phyloP scores from a whole-genome alignment of 2,329 filamentous ascomycete species.

The Apiospora phragmitis region DNA sequence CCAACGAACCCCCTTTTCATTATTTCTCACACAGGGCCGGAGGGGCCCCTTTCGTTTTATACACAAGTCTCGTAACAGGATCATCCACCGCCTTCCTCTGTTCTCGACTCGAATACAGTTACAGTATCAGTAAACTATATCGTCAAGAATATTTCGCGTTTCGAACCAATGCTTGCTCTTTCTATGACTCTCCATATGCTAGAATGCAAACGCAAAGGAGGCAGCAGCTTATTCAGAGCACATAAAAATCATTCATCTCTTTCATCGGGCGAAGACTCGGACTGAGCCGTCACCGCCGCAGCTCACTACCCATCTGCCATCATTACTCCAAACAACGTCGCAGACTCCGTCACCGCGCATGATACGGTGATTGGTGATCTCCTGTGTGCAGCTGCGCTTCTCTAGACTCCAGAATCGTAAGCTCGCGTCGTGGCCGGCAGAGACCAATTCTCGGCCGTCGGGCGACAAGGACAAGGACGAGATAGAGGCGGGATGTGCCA shows the following conservation, averaged over 20 bases:
- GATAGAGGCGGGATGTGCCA: conserved; percentile 91
- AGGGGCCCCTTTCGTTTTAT: neutral
- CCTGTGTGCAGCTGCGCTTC: conserved; percentile 92
- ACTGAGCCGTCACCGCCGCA: conserved; percentile 94
- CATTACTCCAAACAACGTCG: conserved; percentile 91
- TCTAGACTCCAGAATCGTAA: conserved; percentile 97
- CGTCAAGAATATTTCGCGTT: neutral
- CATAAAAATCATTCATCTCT: neutral
- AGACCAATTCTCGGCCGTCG: conserved; percentile 91
- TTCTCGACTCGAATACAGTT: neutral
- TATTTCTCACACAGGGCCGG: conserved; percentile 8
- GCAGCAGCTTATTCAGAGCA: neutral
- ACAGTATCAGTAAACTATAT: conserved; percentile 7
- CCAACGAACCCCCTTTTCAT: neutral
- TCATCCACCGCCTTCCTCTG: neutral
- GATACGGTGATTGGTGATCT: conserved; percentile 87
- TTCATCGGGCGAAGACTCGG: conserved; percentile 75
- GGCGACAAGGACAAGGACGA: conserved; percentile 89
- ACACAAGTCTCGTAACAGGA: conserved; percentile 2
- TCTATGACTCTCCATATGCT: conserved; percentile 5
- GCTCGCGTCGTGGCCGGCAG: conserved; percentile 91
- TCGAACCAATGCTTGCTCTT: conserved; percentile 2
- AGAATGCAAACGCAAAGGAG: conserved; percentile 3
- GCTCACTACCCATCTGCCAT: conserved; percentile 91
- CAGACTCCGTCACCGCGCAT: conserved; percentile 98